Evolutionary conservation across 2,329 filamentous ascomycete genomes (phyloP), one percentile per base, ranked within the genome.

Genomic region (Zasmidium cellare): DNA sequence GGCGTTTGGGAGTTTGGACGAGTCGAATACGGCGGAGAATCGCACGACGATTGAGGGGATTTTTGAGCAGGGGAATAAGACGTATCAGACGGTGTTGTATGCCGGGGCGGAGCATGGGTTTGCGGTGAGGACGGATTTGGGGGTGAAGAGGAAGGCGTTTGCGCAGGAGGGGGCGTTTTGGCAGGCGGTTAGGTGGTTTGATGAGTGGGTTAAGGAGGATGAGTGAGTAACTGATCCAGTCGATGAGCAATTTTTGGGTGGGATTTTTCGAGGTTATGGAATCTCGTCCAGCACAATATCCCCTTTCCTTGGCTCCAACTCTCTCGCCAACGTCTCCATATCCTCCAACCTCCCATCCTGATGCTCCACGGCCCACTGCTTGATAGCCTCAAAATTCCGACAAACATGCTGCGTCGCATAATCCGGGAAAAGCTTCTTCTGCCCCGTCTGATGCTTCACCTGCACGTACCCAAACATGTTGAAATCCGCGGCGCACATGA

Each of bases 401-500:
- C 85, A 87, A 49, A 75, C 75, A 67, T 87, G 85, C 56, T 76
- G 75, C 0, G 84, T 86, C 64, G 85, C 84, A 71, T 87, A 87
- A 68, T 87, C 84, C 71, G 0, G 79, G 77, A 22, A 35, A 50
- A n/a, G 51, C 35, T 16, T 41, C 18, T 7, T 75, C 69, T 0
- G 75, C 64, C 2, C 1, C 11, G 7, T 16, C 20, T 14, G 20
- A 44, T 2, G 71, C 69, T 22, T 83, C 74, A 31, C 80, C 84
- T 84, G 87, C 5, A 87, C 78, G 64, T 87, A 84, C 12, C 84
- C 84, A 0, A 87, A 75, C 0, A 87, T 78, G 1, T 79, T 84
- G 2, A 83, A 80, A 62, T 87, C 85, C 19, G 82, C 76, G 24
- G 80, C 83, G 70, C 85, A 87, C 82, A 87, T 87, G 14, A 87